Evolutionary conservation across 169 alveolate genomes (phyloP), one percentile per base, ranked within the genome.

Genomic region (Besnoitia besnoiti): DNA sequence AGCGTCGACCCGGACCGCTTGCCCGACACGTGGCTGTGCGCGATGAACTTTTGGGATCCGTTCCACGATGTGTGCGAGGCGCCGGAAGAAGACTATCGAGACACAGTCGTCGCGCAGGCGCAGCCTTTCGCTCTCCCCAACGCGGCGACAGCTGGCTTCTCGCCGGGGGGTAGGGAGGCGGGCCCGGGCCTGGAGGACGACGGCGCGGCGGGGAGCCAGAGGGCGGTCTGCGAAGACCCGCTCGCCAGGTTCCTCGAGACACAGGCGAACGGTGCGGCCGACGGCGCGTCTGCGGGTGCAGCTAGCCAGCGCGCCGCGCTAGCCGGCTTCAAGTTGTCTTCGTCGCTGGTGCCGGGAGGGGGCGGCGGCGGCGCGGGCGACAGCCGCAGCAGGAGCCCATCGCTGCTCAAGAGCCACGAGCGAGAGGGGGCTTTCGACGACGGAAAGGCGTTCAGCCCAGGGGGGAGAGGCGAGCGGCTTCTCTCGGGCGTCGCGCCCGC

Each of bases 21-120:
- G 50, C 92, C 92, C 19, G 92, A 89, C 49, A 62, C 92, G 35
- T 89, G 92, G 92, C 46, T 62, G 24, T 89, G 92, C 87, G 79
- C 92, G 46, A 89, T 89, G 92, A 89, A 24, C 37, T 21, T 24
- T 24, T 89, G 92, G 92, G 92, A 62, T 33, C 35, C 42, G 12
- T 21, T 30, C 76, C 79, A 46, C 76, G 79, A 50, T 55, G n/a
- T 46, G 50, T 89, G 92, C 85, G 67, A 50, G 3, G 85, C 77
- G 40, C 88, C 92, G 10, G 92, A 89, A 35, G 92, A 89, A 46
- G 92, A 89, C 35, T 89, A 89, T 39, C 40, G 75, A 24, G 92
- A 89, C n/a, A 40, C 87, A 0, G 61, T 42, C 33, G 40, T 27
- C 8, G 4, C 87, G 27, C 87, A 37, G 55, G 55, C 55, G 55